Base-by-base conservation (phyloP, 257 asterid genomes). In the Vinca minor region DNA sequence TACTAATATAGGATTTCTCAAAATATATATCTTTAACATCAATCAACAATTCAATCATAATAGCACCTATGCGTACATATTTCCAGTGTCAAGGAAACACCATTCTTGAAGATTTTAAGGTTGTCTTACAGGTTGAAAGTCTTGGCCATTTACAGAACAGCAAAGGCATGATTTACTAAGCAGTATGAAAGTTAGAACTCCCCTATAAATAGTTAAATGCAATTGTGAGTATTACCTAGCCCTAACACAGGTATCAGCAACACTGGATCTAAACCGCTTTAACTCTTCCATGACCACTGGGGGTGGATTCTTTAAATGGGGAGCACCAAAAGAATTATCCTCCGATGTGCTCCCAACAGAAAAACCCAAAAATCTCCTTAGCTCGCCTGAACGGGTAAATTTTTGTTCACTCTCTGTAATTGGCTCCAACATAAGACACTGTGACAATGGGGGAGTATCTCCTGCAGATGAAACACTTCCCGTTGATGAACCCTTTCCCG, bases 391-490 rank as follows among this genome's bases (percentile, higher is more conserved):
- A 39, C 87, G 81, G 53, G n/a, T n/a, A 56, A 26, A 44, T 73
- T 81, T 85, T 53, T 72, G 81, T 59, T 88, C 95, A 47, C 95
- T 84, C 73, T 80, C 68, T 38, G 45, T 44, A 72, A 89, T 78
- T 39, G 88, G 94, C 58, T 89, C 98, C 81, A 89, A 74, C 74
- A 74, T 75, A 68, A 89, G 75, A 77, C 85, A 82, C 59, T 87
- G 95, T 17, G 85, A 67, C 70, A 84, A 73, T 46, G 83, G n/a
- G 34, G 96, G 80, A 65, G 73, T 69, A 50, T 87, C 97, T 41
- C 83, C 95, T 8, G 74, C 57, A 3, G 78, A n/a, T n/a, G 78
- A 59, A 63, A 78, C 82, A 78, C 67, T 70, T 34, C 79, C 88
- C 70, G 90, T 77, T 57, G 88, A 79, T 72, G 83, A 80, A 64